These are phyloP conservation scores for Sphagnurus paluster DNA, from an alignment of 1,284 basidiomycete species.

Conservation along the genomic window DNA sequence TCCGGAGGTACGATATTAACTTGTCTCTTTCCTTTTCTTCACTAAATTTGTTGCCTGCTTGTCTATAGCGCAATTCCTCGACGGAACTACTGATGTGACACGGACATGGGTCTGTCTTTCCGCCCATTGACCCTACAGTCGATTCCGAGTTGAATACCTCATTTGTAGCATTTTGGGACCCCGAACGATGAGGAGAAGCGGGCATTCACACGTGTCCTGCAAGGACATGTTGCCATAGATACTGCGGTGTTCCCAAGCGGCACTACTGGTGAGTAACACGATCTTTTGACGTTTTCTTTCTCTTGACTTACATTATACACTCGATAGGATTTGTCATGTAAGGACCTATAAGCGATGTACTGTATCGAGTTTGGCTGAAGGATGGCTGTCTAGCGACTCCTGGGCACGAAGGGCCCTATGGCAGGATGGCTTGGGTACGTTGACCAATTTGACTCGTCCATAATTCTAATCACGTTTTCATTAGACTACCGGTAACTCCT, in stretches of 20 bases:
- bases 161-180: slow-evolving; percentile 87
- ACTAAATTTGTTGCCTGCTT: neutral
- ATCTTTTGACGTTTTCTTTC: too few species aligned
- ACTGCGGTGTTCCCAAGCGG: slow-evolving; percentile 84
- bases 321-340: slow-evolving; percentile 70
- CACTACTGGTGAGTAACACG: slow-evolving; percentile 74
- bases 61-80: slow-evolving; percentile 84
- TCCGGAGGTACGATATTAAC: slow-evolving; percentile 71
- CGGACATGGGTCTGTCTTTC: slow-evolving; percentile 67
- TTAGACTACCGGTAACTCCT: slow-evolving; percentile 43
- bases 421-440: slow-evolving; percentile 85
- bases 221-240: slow-evolving; percentile 95
- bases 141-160: too few species aligned
- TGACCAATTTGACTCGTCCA: slow-evolving; percentile 1
- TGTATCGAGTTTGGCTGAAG: slow-evolving; percentile 15
- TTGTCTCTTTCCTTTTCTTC: neutral
- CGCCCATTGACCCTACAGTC: slow-evolving; percentile 1
- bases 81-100: slow-evolving; percentile 96
- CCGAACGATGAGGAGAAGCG: slow-evolving; percentile 84
- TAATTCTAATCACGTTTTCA: neutral
- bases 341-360: slow-evolving; percentile 18
- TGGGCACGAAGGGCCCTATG: slow-evolving; percentile 86
- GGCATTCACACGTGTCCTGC: slow-evolving; percentile 91
- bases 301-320: too few species aligned
- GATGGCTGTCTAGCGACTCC: slow-evolving; percentile 70